Percentiles rank a stretch among this genome's conserved stretches.
phyloP scores from a whole-genome alignment of 2,329 filamentous ascomycete species.

The Cladophialophora immunda region DNA sequence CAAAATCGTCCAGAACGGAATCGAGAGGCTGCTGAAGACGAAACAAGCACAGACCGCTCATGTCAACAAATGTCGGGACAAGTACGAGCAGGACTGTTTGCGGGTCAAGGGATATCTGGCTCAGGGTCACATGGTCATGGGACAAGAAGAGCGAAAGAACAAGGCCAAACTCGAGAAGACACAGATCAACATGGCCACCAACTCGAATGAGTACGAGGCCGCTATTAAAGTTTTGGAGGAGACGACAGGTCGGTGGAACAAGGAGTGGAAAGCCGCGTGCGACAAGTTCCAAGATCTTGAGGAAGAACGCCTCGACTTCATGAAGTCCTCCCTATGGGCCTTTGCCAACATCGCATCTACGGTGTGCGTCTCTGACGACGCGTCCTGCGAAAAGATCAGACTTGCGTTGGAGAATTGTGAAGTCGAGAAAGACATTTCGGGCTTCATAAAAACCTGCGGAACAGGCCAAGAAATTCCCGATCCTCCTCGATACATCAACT shows the following conservation, averaged over 20 bases:
- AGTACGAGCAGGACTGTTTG: slow-evolving; percentile 95
- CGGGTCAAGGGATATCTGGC: slow-evolving; percentile 99
- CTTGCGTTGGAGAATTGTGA: slow-evolving; percentile 94
- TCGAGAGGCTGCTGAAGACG: slow-evolving; percentile 91
- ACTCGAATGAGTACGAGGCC: slow-evolving; percentile 91
- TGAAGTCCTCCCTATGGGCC: slow-evolving; percentile 96
- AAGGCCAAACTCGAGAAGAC: slow-evolving; percentile 99
- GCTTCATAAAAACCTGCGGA: slow-evolving; percentile 86
- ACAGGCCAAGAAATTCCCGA: slow-evolving; percentile 98
- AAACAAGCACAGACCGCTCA: slow-evolving; percentile 90
- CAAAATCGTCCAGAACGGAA: slow-evolving; percentile 93
- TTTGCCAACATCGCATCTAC: slow-evolving; percentile 98
- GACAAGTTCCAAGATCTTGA: slow-evolving; percentile 99
- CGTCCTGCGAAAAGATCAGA: slow-evolving; percentile 94
- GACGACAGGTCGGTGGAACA: slow-evolving; percentile 93
- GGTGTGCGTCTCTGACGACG: slow-evolving; percentile 96
- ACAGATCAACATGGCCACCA: slow-evolving; percentile 89
- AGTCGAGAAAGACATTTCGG: slow-evolving; percentile 90
- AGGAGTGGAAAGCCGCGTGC: slow-evolving; percentile 97
- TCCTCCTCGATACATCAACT: slow-evolving; percentile 98
- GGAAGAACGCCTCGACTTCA: slow-evolving; percentile 95
- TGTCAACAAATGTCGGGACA: slow-evolving; percentile 95
- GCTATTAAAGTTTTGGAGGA: slow-evolving; percentile 94
- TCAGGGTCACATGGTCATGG: slow-evolving; percentile 99
- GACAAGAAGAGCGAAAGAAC: slow-evolving; percentile 97